A percentile compares a stretch with the other conserved stretches of the same genome.
phyloP scores from a whole-genome alignment of 106 monocot genomes.

The Apostasia ramifera region DNA sequence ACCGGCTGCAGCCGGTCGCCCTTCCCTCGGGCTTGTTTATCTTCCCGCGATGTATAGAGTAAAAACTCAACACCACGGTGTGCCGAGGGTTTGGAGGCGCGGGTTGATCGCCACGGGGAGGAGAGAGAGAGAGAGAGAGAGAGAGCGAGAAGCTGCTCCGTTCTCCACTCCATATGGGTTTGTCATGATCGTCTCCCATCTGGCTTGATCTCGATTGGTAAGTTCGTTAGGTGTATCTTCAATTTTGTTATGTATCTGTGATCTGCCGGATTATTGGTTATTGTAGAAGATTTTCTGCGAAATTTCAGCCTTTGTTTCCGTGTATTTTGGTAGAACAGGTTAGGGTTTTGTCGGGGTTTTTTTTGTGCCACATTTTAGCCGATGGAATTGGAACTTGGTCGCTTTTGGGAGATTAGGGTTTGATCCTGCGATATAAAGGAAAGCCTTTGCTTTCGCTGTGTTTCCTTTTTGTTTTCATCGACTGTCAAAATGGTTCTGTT shows the following conservation, averaged over 20 bases:
- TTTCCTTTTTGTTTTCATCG: neutral
- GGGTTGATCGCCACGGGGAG: constrained; percentile 1
- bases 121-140: neutral
- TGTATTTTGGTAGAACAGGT: neutral
- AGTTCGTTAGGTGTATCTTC: neutral
- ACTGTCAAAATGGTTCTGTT: neutral
- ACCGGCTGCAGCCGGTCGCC: constrained; percentile 7
- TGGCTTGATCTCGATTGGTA: neutral
- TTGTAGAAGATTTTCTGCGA: neutral
- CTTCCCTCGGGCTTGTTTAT: neutral
- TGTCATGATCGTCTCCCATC: neutral
- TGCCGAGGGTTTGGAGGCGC: neutral
- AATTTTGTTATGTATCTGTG: neutral
- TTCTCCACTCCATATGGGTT: neutral
- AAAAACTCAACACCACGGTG: neutral
- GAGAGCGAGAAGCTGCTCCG: neutral
- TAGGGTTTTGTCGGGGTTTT: neutral
- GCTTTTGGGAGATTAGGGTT: neutral
- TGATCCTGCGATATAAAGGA: neutral
- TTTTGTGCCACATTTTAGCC: neutral
- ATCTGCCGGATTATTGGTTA: neutral
- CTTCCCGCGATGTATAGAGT: constrained; percentile 5
- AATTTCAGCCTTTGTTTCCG: neutral
- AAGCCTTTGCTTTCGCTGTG: neutral
- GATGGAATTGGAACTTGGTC: neutral